Evolutionary conservation across 768 basidiomycete species (phyloP).

Genomic region (Agrocybe pediades): DNA sequence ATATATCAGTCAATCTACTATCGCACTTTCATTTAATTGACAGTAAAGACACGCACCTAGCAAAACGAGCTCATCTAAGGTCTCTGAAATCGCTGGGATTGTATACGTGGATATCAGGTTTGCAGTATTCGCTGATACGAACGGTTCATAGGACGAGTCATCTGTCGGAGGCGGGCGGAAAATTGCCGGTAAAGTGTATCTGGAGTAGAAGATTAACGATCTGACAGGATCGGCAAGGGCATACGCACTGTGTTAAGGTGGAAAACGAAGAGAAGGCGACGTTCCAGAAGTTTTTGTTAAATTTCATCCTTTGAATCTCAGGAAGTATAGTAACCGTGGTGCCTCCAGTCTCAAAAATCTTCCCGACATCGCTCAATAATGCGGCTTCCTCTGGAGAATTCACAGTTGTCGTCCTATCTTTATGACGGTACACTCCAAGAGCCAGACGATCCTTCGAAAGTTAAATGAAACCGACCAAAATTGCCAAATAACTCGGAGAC

Average conservation of each 20-base stretch:
- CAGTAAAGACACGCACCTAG: conserved; percentile 2
- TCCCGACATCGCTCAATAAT: conserved; percentile 45
- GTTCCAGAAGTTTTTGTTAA: conserved; percentile 68
- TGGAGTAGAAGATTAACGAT: conserved; percentile 12
- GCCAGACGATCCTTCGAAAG: conserved; percentile 45
- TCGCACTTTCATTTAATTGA: background rate
- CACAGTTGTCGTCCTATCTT: conserved; percentile 35
- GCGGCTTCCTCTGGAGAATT: conserved; percentile 45
- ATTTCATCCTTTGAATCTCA: conserved; percentile 66
- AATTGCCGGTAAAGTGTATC: conserved; percentile 49
- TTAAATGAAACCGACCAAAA: background rate
- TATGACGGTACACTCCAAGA: conserved; percentile 55
- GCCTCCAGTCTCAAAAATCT: conserved; percentile 49
- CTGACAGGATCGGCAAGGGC: background rate
- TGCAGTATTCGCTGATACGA: conserved; percentile 40
- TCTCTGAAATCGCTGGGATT: conserved; percentile 47
- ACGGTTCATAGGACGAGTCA: conserved; percentile 38
- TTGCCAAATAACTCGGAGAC: conserved; percentile 12
- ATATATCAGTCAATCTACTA: too few relatives aligned
- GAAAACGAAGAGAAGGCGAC: conserved; percentile 53
- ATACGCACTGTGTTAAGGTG: conserved; percentile 45
- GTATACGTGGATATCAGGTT: conserved; percentile 42
- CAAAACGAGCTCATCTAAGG: conserved; percentile 44
- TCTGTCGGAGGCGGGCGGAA: conserved; percentile 48
- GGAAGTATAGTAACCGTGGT: conserved; percentile 46